Evolutionary conservation across 495 filamentous ascomycete genomes (phyloP).

Genomic region (Aspergillus cavernicola): DNA sequence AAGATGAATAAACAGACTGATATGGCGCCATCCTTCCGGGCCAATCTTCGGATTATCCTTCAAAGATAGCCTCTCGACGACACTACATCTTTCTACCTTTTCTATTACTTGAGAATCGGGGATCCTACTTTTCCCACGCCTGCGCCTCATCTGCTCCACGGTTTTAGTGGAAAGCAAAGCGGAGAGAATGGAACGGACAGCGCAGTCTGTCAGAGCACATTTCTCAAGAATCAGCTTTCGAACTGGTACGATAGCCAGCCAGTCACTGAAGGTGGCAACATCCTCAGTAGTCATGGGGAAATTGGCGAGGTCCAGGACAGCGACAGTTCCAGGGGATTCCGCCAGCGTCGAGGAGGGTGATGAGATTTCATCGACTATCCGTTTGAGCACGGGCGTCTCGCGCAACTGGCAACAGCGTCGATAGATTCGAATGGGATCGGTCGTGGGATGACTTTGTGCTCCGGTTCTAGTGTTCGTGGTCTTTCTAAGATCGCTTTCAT

Average conservation of each 20-base stretch:
- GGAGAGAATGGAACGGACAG: conserved; percentile 78
- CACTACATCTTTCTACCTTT: conserved; percentile 53
- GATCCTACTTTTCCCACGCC: conserved; percentile 34
- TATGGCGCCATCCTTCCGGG: conserved; percentile 84
- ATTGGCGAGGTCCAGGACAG: conserved; percentile 75
- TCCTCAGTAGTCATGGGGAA: conserved; percentile 81
- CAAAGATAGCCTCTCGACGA: conserved; percentile 83
- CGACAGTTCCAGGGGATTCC: conserved; percentile 66
- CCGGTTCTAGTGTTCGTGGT: conserved; percentile 36
- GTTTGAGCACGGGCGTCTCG: conserved; percentile 85
- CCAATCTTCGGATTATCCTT: conserved; percentile 86
- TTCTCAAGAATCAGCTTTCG: conserved; percentile 80
- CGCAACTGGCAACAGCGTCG: conserved; percentile 89
- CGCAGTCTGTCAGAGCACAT: conserved; percentile 81
- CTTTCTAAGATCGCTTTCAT: conserved; percentile 40
- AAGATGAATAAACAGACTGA: conserved; percentile 85
- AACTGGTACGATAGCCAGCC: conserved; percentile 88
- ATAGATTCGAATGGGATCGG: conserved; percentile 89
- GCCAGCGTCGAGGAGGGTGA: conserved; percentile 57
- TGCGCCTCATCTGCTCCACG: conserved; percentile 49
- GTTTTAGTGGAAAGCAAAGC: conserved; percentile 79
- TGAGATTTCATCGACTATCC: conserved; percentile 82
- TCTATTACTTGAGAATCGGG: conserved; percentile 12
- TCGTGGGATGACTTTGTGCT: conserved; percentile 71
- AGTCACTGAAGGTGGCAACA: conserved; percentile 83